These are phyloP conservation scores for Aureobasidium leucospermi DNA, from an alignment of 2,329 filamentous ascomycete species.

Conservation along the genomic window DNA sequence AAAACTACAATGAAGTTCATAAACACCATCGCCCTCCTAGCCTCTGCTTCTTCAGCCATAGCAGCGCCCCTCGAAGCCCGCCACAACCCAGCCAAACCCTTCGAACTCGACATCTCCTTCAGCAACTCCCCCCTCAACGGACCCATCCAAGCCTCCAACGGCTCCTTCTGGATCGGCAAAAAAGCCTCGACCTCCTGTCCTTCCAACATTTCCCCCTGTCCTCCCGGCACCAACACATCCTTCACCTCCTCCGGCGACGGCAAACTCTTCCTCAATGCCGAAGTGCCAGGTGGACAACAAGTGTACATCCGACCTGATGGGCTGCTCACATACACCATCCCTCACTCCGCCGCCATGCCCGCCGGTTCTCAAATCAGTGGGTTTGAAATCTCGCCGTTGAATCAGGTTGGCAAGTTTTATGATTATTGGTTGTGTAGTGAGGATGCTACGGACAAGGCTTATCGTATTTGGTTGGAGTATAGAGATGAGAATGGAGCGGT, in stretches of 20 bases:
- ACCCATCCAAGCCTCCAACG: conserved; percentile 21
- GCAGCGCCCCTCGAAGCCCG: conserved; percentile 11
- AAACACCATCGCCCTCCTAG: not conserved
- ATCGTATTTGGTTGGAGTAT: conserved; percentile 5
- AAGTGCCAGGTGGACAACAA: conserved; percentile 25
- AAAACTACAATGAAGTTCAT: not conserved
- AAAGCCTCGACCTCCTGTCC: conserved; percentile 26
- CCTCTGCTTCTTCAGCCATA: not conserved
- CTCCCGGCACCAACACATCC: conserved; percentile 16
- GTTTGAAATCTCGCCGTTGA: conserved; percentile 18
- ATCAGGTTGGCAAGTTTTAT: conserved; percentile 14
- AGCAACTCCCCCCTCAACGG: conserved; percentile 11
- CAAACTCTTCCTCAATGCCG: conserved; percentile 19
- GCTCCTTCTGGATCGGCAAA: conserved; percentile 25
- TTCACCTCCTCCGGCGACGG: conserved; percentile 16
- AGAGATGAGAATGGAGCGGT: conserved; percentile 18
- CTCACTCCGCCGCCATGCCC: conserved; percentile 24
- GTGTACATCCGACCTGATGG: conserved; percentile 26
- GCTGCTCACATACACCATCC: conserved; percentile 23
- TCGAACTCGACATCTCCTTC: conserved; percentile 12
- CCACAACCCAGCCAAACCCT: conserved; percentile 3
- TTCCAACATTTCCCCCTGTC: conserved; percentile 19
- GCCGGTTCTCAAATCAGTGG: conserved; percentile 21
- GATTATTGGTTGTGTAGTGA: conserved; percentile 18
- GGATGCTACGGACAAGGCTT: conserved; percentile 19